These are phyloP conservation scores for Tothia fuscella DNA, from an alignment of 2,329 filamentous ascomycete genomes.

Conservation along the genomic window DNA sequence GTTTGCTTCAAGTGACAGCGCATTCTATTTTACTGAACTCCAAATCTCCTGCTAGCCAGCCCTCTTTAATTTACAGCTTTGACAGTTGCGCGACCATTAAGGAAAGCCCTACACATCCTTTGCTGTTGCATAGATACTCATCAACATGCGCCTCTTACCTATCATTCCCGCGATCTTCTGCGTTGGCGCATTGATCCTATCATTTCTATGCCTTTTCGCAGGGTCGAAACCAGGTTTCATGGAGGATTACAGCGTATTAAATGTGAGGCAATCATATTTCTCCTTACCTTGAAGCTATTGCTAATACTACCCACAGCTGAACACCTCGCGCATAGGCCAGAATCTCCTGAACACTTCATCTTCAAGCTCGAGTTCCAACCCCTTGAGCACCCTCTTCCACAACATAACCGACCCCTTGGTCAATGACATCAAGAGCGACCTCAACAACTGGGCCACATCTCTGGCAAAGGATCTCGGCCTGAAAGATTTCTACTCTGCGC, in stretches of 20 bases:
- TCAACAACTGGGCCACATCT: slow-evolving; percentile 27
- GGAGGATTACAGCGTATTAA: slow-evolving; percentile 45
- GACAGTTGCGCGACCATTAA: too few species aligned
- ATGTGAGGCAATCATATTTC: slow-evolving; percentile 26
- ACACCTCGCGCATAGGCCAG: slow-evolving; percentile 43
- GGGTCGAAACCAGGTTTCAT: slow-evolving; percentile 45
- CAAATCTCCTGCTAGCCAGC: too few species aligned
- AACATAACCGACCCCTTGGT: slow-evolving; percentile 29
- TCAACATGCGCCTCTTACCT: slow-evolving; percentile 34
- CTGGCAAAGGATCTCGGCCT: slow-evolving; percentile 39
- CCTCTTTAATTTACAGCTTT: too few species aligned
- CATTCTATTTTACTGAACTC: too few species aligned
- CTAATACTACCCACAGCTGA: slow-evolving; percentile 30
- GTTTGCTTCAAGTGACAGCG: too few species aligned
- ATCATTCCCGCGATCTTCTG: slow-evolving; percentile 40
- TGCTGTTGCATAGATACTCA: too few species aligned
- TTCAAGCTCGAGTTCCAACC: slow-evolving; percentile 1
- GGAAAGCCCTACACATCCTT: too few species aligned
- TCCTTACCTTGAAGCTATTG: neutral
- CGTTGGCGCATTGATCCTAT: slow-evolving; percentile 44
- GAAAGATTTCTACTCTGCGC: slow-evolving; percentile 49
- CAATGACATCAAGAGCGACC: slow-evolving; percentile 17
- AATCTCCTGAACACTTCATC: slow-evolving; percentile 23
- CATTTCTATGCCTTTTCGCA: slow-evolving; percentile 49
- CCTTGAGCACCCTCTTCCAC: slow-evolving; percentile 22